Base-by-base conservation (phyloP, 495 filamentous ascomycete genomes). In the Mytilinidion resinicola region DNA sequence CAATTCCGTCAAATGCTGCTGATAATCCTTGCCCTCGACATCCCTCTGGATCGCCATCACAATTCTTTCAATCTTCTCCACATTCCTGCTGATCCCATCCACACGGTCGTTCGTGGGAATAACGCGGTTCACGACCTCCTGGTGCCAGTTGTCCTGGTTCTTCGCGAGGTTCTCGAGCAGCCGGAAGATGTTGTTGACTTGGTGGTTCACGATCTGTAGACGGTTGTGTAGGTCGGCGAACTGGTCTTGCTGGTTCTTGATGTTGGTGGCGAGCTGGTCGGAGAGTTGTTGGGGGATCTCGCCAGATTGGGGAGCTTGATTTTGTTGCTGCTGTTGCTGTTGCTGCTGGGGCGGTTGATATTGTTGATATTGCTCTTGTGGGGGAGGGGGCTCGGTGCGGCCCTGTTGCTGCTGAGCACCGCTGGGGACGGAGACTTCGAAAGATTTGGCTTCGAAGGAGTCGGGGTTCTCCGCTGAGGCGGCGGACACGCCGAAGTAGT, bases 391-490 rank as follows among this genome's bases (percentile, higher is more conserved):
- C 67, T 53, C 48, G 33, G 51, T n/a, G 43, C 53, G 41, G 12
- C 51, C 44, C 25, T 70, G 64, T 20, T 73, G 42, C 42, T 63
- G 52, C 3, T 69, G 64, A 34, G 60, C 65, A 15, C 68, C 55
- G 46, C 63, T 61, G 51, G 69, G 61, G 53, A 62, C 68, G 12
- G 64, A 79, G 37, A 91, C 78, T 38, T 88, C 74, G 65, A 97
- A 82, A 64, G 92, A 95, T 78, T 90, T 92, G 59, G 93, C 71
- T 72, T 98, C 93, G 69, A 96, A 96, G 30, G 90, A 95, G 70
- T 98, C 93, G 0, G 93, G 89, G 62, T 82, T 91, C 58, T 96
- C 91, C 30, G 90, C 89, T 8, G 89, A 90, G 4, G 87, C 88
- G 35, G 92, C 93, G 1, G 87, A 87, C 60, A 98, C 74, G 67